Evolutionary conservation across 2,329 filamentous ascomycete species (phyloP).

Genomic region (Chrysoporthe austroafricana): DNA sequence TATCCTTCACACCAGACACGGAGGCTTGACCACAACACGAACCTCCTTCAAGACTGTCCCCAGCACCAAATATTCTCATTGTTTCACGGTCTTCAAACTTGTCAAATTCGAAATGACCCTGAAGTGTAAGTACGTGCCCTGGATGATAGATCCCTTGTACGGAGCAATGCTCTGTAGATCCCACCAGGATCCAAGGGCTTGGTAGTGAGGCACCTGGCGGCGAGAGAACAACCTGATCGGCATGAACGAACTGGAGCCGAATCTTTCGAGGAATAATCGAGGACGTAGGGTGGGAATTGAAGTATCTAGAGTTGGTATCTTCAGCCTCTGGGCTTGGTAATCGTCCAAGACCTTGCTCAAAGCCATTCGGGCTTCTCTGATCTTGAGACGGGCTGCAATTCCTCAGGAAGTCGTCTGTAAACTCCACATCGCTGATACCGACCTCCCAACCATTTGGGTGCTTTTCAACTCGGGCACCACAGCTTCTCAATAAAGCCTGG

Average conservation of each 20-base stretch:
- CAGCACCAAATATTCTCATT: conserved; percentile 22
- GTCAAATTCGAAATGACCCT: conserved; percentile 27
- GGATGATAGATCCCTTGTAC: conserved; percentile 21
- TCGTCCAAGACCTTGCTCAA: neutral
- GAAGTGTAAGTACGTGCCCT: conserved; percentile 21
- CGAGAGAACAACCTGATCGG: conserved; percentile 18
- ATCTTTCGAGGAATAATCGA: neutral
- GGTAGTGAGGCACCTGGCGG: neutral
- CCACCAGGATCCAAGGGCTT: conserved; percentile 19
- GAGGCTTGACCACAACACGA: neutral
- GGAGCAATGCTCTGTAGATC: conserved; percentile 20
- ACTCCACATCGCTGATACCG: conserved; percentile 14
- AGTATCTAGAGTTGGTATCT: neutral
- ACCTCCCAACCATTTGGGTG: conserved; percentile 21
- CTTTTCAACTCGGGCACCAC: conserved; percentile 10
- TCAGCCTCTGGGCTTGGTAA: conserved; percentile 22
- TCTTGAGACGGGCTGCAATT: no score
- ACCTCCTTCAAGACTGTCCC: neutral
- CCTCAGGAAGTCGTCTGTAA: conserved; percentile 18
- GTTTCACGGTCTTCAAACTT: conserved; percentile 20
- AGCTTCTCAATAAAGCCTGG: conserved; percentile 14
- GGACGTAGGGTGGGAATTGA: neutral
- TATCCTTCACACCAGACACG: neutral
- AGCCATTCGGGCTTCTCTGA: neutral
- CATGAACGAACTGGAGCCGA: conserved; percentile 23